Base-by-base conservation (phyloP, 192 early-diverging fungal species). In the Gaertneriomyces semiglobifer region DNA sequence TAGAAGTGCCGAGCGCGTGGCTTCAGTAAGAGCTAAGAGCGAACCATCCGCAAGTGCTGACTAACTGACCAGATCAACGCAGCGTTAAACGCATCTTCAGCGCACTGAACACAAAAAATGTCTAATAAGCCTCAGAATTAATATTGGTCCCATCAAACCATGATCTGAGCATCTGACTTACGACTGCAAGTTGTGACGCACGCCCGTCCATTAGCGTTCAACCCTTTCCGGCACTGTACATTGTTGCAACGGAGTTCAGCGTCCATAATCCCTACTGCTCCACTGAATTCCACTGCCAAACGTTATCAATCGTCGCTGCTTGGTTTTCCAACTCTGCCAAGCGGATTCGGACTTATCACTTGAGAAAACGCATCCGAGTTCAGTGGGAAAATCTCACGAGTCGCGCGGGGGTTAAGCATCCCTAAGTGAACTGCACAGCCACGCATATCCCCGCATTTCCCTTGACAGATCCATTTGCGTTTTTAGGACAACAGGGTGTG, bases 141-240 rank as follows among this genome's bases (percentile, higher is more conserved):
- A 8, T 33, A 7, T 33, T 3, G 25, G 6, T 6, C 40, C n/a
- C 8, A 6, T 58, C 57, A 58, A 9, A 8, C 57, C 39, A 33
- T 5, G 1, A n/a, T 33, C 39, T 20, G n/a, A 3, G 39, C 33
- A 16, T 19, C 19, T 11, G 9, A 62, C 50, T 60, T 50, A 72
- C 71, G 76, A 46, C 67, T 70, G 62, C 77, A 78, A 40, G 77
- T 78, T 48, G 77, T 78, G n/a, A 78, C 77, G 50, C 64, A 71
- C 11, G 70, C 77, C 38, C 62, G 39, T 33, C 53, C 56, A 40
- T 48, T 59, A 44, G 44, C 54, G 14, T 41, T 50, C 43, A 69
- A 58, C 19, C 66, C 70, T 41, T 74, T 75, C 25, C 74, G 56
- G 58, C 77, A 78, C 50, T 78, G 70, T 5, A 78, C 42, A 50